A percentile compares a stretch with the other conserved stretches of the same genome.
Conservation (phyloP, 345 rosid species). For the Brassica incana region DNA sequence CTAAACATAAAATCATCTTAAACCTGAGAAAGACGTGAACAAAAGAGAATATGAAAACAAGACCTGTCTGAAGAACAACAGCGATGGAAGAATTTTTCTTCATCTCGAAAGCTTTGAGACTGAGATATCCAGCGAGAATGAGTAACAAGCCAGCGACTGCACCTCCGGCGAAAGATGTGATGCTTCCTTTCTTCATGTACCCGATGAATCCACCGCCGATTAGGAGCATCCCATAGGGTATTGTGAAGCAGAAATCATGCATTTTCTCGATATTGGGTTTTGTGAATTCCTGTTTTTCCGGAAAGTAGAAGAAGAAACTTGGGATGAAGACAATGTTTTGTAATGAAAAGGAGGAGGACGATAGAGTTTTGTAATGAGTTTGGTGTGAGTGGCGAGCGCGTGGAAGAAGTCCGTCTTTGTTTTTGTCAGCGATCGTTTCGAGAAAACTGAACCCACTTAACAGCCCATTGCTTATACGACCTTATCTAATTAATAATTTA, state of each 20-base stretch:
- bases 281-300: slow-evolving; percentile 5
- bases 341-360: background rate
- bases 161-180: slow-evolving; percentile 82
- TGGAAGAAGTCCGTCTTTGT: slow-evolving; percentile 33
- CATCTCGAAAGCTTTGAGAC: slow-evolving; percentile 83
- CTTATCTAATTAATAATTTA: background rate
- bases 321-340: slow-evolving; percentile 10
- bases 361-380: background rate
- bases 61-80: slow-evolving; percentile 73
- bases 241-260: slow-evolving; percentile 98
- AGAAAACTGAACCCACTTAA: slow-evolving; percentile 32
- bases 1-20: background rate
- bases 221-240: slow-evolving; percentile 87
- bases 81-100: slow-evolving; percentile 65
- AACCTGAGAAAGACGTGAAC: background rate
- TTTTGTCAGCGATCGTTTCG: slow-evolving; percentile 37
- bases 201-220: slow-evolving; percentile 85
- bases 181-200: slow-evolving; percentile 70
- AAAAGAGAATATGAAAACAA: slow-evolving; percentile 21
- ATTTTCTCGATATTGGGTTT: slow-evolving; percentile 36
- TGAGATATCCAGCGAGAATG: slow-evolving; percentile 76
- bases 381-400: slow-evolving; percentile 36
- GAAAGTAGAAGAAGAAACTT: slow-evolving; percentile 14
- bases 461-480: slow-evolving; percentile 1
- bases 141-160: slow-evolving; percentile 73